Base-by-base conservation (phyloP, 2,329 filamentous ascomycete species). In the Diaporthe sp. region DNA sequence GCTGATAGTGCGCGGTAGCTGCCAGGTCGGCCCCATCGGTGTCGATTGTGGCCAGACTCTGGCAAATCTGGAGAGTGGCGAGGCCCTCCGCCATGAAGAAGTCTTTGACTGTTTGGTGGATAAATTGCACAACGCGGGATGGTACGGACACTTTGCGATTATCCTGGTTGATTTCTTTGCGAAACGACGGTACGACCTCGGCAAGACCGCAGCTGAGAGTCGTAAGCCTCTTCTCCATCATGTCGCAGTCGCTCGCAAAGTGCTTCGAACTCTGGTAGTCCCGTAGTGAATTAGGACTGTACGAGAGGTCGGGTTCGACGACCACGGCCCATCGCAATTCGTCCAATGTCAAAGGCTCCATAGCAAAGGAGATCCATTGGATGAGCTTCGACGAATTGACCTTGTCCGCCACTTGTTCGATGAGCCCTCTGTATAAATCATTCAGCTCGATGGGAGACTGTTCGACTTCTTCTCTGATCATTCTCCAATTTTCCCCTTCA, bases 31-130 rank as follows among this genome's bases (percentile, higher is more conserved):
- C 30, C 65, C 53, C 74, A 27, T 70, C 32, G 35, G 59, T 74
- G 59, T 74, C 65, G 13, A 10, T 27, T 10, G 9, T 8, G 47
- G 74, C 50, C 25, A 76, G 66, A 50, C 32, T 56, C n/a, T n/a
- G 30, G 63, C 10, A 53, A 37, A 30, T 25, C 12, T 78, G 42
- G 27, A 80, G 69, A 75, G 37, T 44, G 39, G 22, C 58, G 4
- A 81, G 51, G 22, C 80, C 79, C 15, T 75, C 77, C 7, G 77
- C 58, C 32, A 80, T 9, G 47, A 83, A 81, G 70, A 81, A 83
- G 56, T 83, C 81, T 47, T 81, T 80, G 55, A 81, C 80, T 4
- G 81, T 79, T 68, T 83, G 79, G 39, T 83, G 81, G 47, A 83
- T 83, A 66, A 83, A 81, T 55, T 83, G 6, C 69, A 59, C n/a